Base-by-base conservation (phyloP, 2,329 filamentous ascomycete genomes). In the Colletotrichum abscissum region DNA sequence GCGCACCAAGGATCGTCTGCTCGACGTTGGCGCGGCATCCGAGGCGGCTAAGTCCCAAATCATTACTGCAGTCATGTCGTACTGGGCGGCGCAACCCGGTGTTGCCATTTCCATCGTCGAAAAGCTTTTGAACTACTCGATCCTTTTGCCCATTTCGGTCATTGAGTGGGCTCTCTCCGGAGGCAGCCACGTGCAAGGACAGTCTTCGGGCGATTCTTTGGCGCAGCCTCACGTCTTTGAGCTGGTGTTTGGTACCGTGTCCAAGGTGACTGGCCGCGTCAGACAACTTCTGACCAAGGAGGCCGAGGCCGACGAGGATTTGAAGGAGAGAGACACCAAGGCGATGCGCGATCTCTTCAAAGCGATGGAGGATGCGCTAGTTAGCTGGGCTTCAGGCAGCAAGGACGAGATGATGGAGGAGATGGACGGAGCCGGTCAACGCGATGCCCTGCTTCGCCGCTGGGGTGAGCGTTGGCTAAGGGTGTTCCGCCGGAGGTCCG, bases 51-150 rank as follows among this genome's bases (percentile, higher is more conserved):
- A 95, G 54, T 90, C 92, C 55, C 97, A 99, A 83, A 97, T 99
- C 79, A 94, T 98, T 77, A 91, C 92, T 5, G 94, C 94, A 5
- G 95, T 98, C 52, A 94, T 98, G 86, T 88, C 92, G 54, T 99
- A 98, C 86, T 99, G 97, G 97, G 90, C 90, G 59, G 92, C 96
- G 38, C 96, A 99, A 78, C 95, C 96, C 0, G 97, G 97, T 73
- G 92, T 97, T 56, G 97, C 95, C 3, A 91, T 98, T 77, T 94
- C 94, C 77, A 97, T 99, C 78, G 90, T 98, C 72, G 96, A 98
- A 86, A 98, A 98, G 84, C 89, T 99, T 5, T 92, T 99, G 77
- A 99, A 98, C 85, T 99, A 98, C 85, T 95, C 94, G 16, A 98
- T 99, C 78, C 88, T 99, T 46, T 95, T 93, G 9, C 97, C 97